Evolutionary conservation across 352 stramenopile species (phyloP), one percentile per base, ranked within the genome.

Genomic region (Phytophthora colocasiae): DNA sequence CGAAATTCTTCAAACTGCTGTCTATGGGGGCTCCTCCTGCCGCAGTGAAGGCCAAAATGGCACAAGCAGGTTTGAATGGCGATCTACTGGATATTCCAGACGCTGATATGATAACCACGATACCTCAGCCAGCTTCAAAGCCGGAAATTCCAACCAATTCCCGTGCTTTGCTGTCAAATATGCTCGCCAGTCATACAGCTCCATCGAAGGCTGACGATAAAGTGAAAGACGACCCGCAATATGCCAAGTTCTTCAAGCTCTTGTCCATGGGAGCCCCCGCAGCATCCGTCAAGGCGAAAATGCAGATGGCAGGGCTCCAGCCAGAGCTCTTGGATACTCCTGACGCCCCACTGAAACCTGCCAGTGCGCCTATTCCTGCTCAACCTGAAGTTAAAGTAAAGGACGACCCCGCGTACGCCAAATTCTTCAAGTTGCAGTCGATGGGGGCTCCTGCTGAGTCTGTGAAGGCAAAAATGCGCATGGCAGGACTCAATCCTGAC

Each of bases 1-100:
- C 68, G 5, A 91, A 93, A 48, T 91, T 87, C 58, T 87, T 90
- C 45, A 93, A 91, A 45, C 32, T 91, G 12, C 58, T 77, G 39
- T 77, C 78, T 0, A 92, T 91, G 80, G 83, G 83, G 2, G 82
- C 80, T 1, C 85, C 85, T 29, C 47, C 48, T 3, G 70, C 58
- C 19, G 80, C 78, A 6, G 83, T 93, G 2, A 86, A 90, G 45
- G 71, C 78, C 0, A 91, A 91, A 51, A 89, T 89, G 78, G 31
- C 40, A 9, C 73, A 84, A 61, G 95, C 97, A 69, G 91, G 90
- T 1, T 58, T 98, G 22, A 93, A 98, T 72, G 75, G 88, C 39
- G 75, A 83, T 3, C 62, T 91, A 3, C 58, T 93, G 7, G 81
- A 92, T 44, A 92, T 78, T 0, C 85, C 87, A 10, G 77, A 92